phyloP scores from a whole-genome alignment of 2,329 filamentous ascomycete species.

The Ambrosiella xylebori region DNA sequence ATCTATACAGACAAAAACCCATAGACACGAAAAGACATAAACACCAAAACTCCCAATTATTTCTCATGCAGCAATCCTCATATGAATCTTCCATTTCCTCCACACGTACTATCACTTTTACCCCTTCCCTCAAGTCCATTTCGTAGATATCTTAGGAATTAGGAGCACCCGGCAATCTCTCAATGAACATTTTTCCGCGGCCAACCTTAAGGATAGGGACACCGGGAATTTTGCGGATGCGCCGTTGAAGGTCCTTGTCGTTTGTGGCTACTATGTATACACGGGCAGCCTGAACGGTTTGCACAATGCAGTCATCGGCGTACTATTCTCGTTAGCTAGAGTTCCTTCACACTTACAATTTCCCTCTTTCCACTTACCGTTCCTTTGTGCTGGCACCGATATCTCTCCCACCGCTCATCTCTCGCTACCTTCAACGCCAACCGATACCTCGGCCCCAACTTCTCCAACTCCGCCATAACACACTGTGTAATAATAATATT shows the following conservation, averaged over 20 bases:
- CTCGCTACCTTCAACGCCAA: slow-evolving; percentile 72
- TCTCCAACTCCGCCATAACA: slow-evolving; percentile 73
- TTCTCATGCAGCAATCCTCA: too few relatives aligned
- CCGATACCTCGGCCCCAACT: slow-evolving; percentile 74
- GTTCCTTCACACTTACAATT: background rate
- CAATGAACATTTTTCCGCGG: slow-evolving; percentile 84
- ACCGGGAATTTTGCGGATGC: slow-evolving; percentile 54
- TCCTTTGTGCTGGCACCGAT: slow-evolving; percentile 83
- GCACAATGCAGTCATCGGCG: slow-evolving; percentile 69
- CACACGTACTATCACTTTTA: too few relatives aligned
- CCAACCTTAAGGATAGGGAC: slow-evolving; percentile 67
- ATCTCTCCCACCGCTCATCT: slow-evolving; percentile 72
- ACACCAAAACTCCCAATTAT: too few relatives aligned
- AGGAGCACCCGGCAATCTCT: slow-evolving; percentile 72
- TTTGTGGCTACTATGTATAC: slow-evolving; percentile 67
- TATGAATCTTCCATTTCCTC: too few relatives aligned
- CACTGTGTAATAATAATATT: slow-evolving; percentile 67
- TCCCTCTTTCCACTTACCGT: slow-evolving; percentile 18
- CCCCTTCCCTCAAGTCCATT: too few relatives aligned
- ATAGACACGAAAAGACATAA: too few relatives aligned
- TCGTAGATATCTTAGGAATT: slow-evolving; percentile 23
- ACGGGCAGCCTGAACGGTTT: slow-evolving; percentile 54
- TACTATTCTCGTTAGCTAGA: slow-evolving; percentile 25
- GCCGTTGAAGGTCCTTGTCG: slow-evolving; percentile 63
- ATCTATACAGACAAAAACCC: too few relatives aligned